phyloP scores from a whole-genome alignment of 257 asterid genomes.

The Gentiana straminea region DNA sequence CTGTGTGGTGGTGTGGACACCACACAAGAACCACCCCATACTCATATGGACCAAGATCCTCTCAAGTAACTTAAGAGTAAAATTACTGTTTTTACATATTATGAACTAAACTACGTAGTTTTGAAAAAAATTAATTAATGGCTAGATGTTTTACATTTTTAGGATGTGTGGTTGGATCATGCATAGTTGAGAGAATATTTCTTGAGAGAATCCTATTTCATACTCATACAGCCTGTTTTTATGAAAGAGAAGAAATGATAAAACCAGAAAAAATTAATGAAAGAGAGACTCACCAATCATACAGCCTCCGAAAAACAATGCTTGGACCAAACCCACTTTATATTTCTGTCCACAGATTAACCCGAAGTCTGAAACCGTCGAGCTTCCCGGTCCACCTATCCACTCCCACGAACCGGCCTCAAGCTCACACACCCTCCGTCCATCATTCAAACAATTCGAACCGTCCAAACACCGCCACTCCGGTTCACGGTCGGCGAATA shows the following conservation, averaged over 20 bases:
- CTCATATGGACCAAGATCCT: no score
- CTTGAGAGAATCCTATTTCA: no score
- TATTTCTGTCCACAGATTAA: constrained; percentile 63
- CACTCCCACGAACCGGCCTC: constrained; percentile 73
- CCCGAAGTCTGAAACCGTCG: constrained; percentile 75
- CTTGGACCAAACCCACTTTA: constrained; percentile 74
- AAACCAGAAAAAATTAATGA: neutral
- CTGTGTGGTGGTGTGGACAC: no score
- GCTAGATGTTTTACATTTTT: no score
- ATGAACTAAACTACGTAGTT: no score
- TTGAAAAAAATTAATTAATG: no score
- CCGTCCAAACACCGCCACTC: constrained; percentile 40
- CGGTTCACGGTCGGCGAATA: constrained; percentile 80
- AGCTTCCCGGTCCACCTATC: constrained; percentile 47
- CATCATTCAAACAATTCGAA: constrained; percentile 17
- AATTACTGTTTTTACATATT: no score
- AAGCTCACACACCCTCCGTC: constrained; percentile 37
- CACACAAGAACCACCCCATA: no score
- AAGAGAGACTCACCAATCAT: constrained; percentile 51
- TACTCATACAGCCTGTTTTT: no score
- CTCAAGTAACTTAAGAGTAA: no score
- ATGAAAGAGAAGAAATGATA: neutral
- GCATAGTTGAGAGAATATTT: no score
- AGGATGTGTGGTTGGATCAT: no score
- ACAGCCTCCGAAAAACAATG: constrained; percentile 78